These are phyloP conservation scores for Solanum hybrid DNA, from an alignment of 305 asterid genomes.

Conservation along the genomic window DNA sequence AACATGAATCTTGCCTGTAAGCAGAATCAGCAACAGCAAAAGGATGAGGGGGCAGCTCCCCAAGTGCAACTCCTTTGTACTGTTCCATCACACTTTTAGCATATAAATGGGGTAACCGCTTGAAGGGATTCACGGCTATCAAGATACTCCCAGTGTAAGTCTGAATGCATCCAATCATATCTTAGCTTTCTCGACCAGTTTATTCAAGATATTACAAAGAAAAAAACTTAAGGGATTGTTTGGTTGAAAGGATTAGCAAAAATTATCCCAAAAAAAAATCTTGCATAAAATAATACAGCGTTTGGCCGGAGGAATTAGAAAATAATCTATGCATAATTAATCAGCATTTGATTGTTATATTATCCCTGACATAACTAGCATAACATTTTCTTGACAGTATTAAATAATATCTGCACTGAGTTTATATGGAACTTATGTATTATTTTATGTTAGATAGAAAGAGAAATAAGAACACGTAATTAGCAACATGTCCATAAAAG, in stretches of 20 bases:
- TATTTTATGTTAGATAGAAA: neutral
- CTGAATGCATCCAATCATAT: constrained; percentile 23
- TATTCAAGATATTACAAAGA: neutral
- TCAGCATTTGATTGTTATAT: neutral
- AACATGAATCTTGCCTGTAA: constrained; percentile 44
- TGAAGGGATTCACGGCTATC: constrained; percentile 84
- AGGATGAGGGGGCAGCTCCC: constrained; percentile 74
- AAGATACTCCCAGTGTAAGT: constrained; percentile 75
- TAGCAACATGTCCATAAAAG: neutral
- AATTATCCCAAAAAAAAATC: neutral
- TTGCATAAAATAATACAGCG: neutral
- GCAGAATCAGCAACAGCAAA: constrained; percentile 70
- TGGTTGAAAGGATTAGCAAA: neutral
- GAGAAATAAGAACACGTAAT: neutral
- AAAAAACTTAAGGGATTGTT: neutral
- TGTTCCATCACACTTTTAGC: constrained; percentile 51
- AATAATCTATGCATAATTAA: neutral
- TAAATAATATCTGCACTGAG: neutral
- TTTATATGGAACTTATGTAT: neutral
- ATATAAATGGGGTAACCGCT: constrained; percentile 61
- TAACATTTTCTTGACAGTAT: neutral
- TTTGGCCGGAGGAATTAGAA: neutral
- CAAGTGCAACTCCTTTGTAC: constrained; percentile 59
- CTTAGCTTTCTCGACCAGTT: constrained; percentile 10
- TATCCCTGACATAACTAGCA: neutral